Evolutionary conservation across 495 filamentous ascomycete species (phyloP), one percentile per base, ranked within the genome.

Genomic region (Echria macrotheca): DNA sequence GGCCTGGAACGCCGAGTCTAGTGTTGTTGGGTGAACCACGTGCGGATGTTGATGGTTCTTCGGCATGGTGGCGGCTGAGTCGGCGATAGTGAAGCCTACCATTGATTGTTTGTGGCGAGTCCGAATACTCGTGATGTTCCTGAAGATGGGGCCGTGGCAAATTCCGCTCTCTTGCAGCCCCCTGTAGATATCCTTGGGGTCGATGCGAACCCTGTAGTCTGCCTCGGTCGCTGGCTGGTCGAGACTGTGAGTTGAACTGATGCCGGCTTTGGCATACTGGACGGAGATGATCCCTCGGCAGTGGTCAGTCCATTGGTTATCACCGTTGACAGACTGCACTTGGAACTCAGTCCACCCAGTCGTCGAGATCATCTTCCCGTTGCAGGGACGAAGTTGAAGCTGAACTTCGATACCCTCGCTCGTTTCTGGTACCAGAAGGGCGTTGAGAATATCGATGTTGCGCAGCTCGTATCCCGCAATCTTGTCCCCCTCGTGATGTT

Each of bases 11-110:
- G 73, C 57, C 0, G 60, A 60, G 46, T 74, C 72, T 2, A 75
- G 37, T 0, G 74, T 75, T 0, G 69, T 67, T 0, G 77, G 77
- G 41, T 80, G 76, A 14, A 79, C 63, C 10, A 78, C 22, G 42
- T 71, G 70, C 1, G 56, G 54, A 10, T 55, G 64, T 47, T 74
- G 63, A 47, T 65, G 72, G 2, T 63, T 31, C 21, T 58, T 58
- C 2, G 76, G 72, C 73, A 77, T 76, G 2, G 57, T 36, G 0
- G 56, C 53, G 15, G 44, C 44, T 6, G 67, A 66, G 44, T 78
- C 68, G 2, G 68, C 70, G 11, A 75, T 57, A 0, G 31, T 25
- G 25, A 72, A 57, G 2, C 49, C 50, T 3, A 58, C 53, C 17
- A 54, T 29, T 9, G 58, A 60, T 42, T 60, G 54, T 31, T 56